Base-by-base conservation (phyloP, 1,284 basidiomycete species). In the Leccinum pallidistipes region DNA sequence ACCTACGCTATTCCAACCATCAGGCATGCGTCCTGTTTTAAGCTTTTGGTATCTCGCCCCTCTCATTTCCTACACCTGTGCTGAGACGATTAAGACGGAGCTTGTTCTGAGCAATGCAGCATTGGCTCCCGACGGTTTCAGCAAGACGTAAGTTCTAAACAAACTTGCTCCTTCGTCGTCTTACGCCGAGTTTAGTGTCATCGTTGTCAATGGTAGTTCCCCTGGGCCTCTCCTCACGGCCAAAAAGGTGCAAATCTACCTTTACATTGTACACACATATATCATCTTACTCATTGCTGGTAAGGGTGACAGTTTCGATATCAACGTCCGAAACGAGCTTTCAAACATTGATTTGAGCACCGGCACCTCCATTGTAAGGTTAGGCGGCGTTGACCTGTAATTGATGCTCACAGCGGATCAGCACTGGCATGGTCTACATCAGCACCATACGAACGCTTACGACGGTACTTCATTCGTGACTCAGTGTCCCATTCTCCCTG, bases 401-500 rank as follows among this genome's bases (percentile, higher is more conserved):
- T 47, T 45, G 16, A 40, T 24, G 8, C 47, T 66, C 6, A 61
- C 10, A 12, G 10, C 4, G 43, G 6, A 31, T 43, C 52, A 78
- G 76, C 76, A 77, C 50, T 77, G 76, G 76, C 76, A 78, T 29
- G 77, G 77, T 31, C 56, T 78, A 9, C 68, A 70, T 47, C 76
- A 76, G 52, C 45, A 66, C 12, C 57, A 66, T 4, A 68, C 68
- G 10, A 68, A 66, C 21, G 34, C 68, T 11, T 65, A 66, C 27
- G 75, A 77, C 3, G 74, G 71, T 27, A 3, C 64, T n/a, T 45
- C 74, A 9, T 74, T 75, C n/a, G 74, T 82, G 34, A 78, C 79
- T 4, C 80, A 81, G 64, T 85, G 83, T 57, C 81, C 83, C 1
- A 80, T 82, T 36, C 59, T 73, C 16, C 61, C 78, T 2, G 76